A percentile compares a stretch with the other conserved stretches of the same genome.
phyloP scores from a whole-genome alignment of 768 basidiomycete species.

The Glaciozyma martinii region DNA sequence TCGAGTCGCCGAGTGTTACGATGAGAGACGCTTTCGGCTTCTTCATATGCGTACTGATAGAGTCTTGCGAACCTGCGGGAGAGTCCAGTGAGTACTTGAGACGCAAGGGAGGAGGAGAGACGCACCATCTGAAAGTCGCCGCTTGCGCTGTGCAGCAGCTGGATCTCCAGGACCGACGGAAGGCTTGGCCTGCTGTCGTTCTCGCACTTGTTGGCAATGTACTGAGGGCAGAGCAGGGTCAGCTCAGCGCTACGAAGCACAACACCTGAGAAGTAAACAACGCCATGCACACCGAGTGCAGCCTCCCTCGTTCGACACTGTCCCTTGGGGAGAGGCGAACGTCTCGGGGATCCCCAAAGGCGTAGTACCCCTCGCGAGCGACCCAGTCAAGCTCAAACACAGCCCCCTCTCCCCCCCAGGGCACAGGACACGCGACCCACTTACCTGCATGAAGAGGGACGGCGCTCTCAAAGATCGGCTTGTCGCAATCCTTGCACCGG shows the following conservation, averaged over 20 bases:
- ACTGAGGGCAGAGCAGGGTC: not conserved
- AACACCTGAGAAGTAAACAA: not conserved
- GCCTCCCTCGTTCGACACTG: not conserved
- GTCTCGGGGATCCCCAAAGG: too few species aligned
- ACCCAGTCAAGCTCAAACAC: too few species aligned
- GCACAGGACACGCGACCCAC: conserved; percentile 27
- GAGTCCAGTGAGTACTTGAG: not conserved
- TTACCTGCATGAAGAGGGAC: conserved; percentile 66
- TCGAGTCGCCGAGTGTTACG: conserved; percentile 36
- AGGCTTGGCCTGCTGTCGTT: conserved; percentile 35
- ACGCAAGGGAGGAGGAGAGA: not conserved
- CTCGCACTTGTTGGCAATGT: not conserved
- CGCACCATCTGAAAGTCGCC: conserved; percentile 18
- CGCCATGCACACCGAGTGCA: not conserved
- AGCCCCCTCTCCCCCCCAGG: not conserved
- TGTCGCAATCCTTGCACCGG: conserved; percentile 70
- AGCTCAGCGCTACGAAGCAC: not conserved
- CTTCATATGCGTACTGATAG: conserved; percentile 2
- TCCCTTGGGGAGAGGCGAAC: too few species aligned
- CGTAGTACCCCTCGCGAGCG: too few species aligned
- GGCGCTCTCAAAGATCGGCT: conserved; percentile 67
- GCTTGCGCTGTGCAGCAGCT: conserved; percentile 9
- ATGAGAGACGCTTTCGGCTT: conserved; percentile 25
- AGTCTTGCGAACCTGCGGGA: conserved; percentile 4
- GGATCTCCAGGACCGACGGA: conserved; percentile 10